These are phyloP conservation scores for Capsicum baccatum DNA, from an alignment of 257 asterid genomes.

Conservation along the genomic window DNA sequence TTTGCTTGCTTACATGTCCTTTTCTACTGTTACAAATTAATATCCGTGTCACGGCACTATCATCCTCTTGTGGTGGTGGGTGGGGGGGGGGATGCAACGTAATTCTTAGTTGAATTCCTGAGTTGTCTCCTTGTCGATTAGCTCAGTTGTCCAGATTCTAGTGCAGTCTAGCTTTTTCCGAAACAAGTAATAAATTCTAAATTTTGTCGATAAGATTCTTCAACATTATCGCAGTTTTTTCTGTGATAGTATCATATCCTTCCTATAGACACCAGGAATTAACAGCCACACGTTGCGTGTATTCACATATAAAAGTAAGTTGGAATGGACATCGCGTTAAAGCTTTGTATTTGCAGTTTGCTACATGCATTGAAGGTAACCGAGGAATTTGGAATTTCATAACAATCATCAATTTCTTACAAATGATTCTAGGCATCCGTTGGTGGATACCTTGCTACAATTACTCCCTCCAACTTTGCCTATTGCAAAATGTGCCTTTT, in stretches of 20 bases:
- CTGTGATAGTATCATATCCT: background rate
- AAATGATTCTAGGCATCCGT: background rate
- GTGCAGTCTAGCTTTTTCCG: too few relatives aligned
- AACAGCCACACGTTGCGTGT: background rate
- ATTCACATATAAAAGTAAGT: background rate
- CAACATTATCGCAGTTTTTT: background rate
- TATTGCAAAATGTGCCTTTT: background rate
- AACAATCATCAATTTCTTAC: background rate
- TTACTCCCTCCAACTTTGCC: background rate
- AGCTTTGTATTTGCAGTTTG: background rate
- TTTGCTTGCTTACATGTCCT: background rate
- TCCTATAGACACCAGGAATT: background rate
- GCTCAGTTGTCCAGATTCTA: background rate
- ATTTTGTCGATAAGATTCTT: background rate
- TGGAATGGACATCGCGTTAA: background rate
- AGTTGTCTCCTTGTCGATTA: background rate
- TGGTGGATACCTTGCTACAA: background rate
- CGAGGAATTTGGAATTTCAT: background rate
- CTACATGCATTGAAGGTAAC: background rate
- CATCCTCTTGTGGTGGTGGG: background rate
- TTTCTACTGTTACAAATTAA: background rate
- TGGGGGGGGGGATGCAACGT: too few relatives aligned
- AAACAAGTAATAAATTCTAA: background rate
- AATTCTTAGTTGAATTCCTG: background rate
- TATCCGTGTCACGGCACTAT: background rate